These are phyloP conservation scores for Fragaria nilgerrensis DNA, from an alignment of 306 rosid species.

Conservation along the genomic window DNA sequence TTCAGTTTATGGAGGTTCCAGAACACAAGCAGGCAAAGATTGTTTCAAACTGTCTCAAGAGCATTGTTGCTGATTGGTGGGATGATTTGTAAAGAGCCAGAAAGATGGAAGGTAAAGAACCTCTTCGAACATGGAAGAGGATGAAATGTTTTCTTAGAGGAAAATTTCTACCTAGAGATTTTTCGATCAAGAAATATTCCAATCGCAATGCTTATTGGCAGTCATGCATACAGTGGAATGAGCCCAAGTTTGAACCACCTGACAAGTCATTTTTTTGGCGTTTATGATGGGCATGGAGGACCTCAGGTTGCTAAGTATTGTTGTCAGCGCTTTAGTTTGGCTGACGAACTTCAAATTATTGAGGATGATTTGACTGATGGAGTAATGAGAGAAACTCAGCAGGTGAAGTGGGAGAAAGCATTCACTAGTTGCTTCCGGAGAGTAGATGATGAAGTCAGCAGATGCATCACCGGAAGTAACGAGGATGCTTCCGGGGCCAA, in stretches of 20 bases:
- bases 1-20: too few species aligned
- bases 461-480: slow-evolving; percentile 6
- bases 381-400: slow-evolving; percentile 26
- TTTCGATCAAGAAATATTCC: too few species aligned
- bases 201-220: slow-evolving; percentile 39
- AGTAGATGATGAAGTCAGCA: slow-evolving; percentile 47
- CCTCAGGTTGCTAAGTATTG: slow-evolving; percentile 64
- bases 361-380: slow-evolving; percentile 26
- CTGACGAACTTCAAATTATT: slow-evolving; percentile 39
- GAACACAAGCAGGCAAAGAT: too few species aligned
- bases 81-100: too few species aligned
- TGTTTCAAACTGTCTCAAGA: too few species aligned
- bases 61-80: too few species aligned
- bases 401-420: slow-evolving; percentile 43
- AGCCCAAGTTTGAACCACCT: slow-evolving; percentile 42
- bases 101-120: too few species aligned
- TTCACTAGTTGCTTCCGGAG: slow-evolving; percentile 43
- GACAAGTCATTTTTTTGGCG: slow-evolving; percentile 51
- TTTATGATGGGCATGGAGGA: slow-evolving; percentile 68
- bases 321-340: slow-evolving; percentile 46
- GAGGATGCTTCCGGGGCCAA: slow-evolving; percentile 23
- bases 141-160: too few species aligned
- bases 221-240: slow-evolving; percentile 26
- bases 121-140: too few species aligned
- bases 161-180: too few species aligned